Base-by-base conservation (phyloP, 257 asterid genomes). In the Anisodus tanguticus region DNA sequence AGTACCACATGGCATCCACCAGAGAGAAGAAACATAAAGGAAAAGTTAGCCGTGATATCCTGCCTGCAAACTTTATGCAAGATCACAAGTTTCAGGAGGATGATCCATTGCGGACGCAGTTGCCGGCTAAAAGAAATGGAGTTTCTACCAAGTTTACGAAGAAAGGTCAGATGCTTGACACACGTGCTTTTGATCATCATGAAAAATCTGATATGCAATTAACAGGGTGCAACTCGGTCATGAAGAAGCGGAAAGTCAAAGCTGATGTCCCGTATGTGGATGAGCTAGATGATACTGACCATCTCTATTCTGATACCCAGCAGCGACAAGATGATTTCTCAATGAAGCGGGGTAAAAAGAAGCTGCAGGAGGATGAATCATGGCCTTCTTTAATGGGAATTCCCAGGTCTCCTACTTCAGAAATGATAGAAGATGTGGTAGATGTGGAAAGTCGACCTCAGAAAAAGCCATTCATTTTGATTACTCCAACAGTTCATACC, bases 401-500 rank as follows among this genome's bases (percentile, higher is more conserved):
- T 88, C 85, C 91, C 83, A 94, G 91, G 84, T 85, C 88, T 68
- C 91, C 93, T 81, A 51, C 63, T 43, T 41, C 77, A 58, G 91
- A 85, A 64, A 87, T 86, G 86, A 93, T 88, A 88, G 85, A 88
- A 86, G 97, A 88, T 43, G 87, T 86, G 58, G 95, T 86, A 63
- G 95, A 94, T 88, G 84, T 88, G 54, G 97, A 94, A 85, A 77
- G 82, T 58, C 94, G 92, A 86, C 94, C 92, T 2, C 96, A 88
- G 86, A 97, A 93, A 79, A 95, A 95, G 90, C 89, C 95, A 45
- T 91, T 92, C 87, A 93, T 89, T 85, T 86, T 91, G 83, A 97
- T 97, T 62, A 93, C 94, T 58, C 99, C 99, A 55, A 93, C 97
- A 4, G 95, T 95, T 83, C 98, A 91, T 78, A 93, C 92, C 43